Conservation (phyloP, 169 alveolate species). For the Plasmodium gallinaceum region DNA sequence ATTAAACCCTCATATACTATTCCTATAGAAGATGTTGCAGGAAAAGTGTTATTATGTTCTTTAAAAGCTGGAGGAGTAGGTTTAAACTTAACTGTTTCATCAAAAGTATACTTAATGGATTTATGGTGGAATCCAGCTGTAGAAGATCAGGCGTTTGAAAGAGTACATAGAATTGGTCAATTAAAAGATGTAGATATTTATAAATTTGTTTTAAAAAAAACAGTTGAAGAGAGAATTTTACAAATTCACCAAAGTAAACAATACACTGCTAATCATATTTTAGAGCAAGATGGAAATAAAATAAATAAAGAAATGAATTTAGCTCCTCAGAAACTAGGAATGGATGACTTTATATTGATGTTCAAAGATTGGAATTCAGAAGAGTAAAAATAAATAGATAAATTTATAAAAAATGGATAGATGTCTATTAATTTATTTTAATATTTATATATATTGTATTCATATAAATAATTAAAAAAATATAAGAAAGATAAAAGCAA, state of each 20-base stretch:
- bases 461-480: too few relatives aligned
- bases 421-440: too few relatives aligned
- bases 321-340: slow-evolving; percentile 58
- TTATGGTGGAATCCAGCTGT: slow-evolving; percentile 95
- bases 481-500: too few relatives aligned
- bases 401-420: too few relatives aligned
- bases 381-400: slow-evolving; percentile 5
- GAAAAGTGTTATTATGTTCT: slow-evolving; percentile 85
- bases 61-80: slow-evolving; percentile 94
- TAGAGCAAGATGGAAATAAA: slow-evolving; percentile 67
- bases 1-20: slow-evolving; percentile 11
- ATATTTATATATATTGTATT: too few relatives aligned
- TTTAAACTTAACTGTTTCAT: slow-evolving; percentile 87
- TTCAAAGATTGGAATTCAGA: slow-evolving; percentile 73
- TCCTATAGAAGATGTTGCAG: slow-evolving; percentile 75
- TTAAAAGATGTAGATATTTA: slow-evolving; percentile 86
- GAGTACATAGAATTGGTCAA: slow-evolving; percentile 96
- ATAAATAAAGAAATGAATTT: slow-evolving; percentile 48
- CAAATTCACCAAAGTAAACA: slow-evolving; percentile 83
- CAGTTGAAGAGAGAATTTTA: slow-evolving; percentile 91
- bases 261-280: slow-evolving; percentile 68
- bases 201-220: slow-evolving; percentile 86
- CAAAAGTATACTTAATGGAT: slow-evolving; percentile 88
- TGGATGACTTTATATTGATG: slow-evolving; percentile 71
- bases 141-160: slow-evolving; percentile 94